Percentiles rank a stretch among this genome's conserved stretches.
Conservation (phyloP, 345 rosid genomes). For the Pugionium dolabratum region DNA sequence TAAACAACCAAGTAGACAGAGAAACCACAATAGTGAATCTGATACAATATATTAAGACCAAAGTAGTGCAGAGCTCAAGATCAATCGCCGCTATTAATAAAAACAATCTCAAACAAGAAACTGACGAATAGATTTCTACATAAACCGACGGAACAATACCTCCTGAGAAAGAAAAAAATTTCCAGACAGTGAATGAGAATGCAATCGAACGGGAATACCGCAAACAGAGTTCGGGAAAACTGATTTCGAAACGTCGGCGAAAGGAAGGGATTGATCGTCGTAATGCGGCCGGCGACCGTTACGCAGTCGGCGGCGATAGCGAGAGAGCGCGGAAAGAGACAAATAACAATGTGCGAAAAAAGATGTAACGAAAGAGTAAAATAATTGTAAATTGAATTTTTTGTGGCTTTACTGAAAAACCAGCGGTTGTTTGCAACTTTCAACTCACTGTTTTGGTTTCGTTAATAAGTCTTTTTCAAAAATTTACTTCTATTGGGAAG, state of each 20-base stretch:
- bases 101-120: slow-evolving; percentile 13
- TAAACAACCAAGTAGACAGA: slow-evolving; percentile 11
- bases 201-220: slow-evolving; percentile 24
- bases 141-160: slow-evolving; percentile 28
- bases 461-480: background rate
- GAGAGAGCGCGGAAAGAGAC: slow-evolving; percentile 42
- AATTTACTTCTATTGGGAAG: slow-evolving; percentile 11
- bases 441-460: slow-evolving; percentile 19
- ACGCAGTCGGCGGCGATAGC: slow-evolving; percentile 53
- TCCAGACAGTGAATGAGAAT: slow-evolving; percentile 22
- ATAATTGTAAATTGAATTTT: background rate
- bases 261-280: slow-evolving; percentile 34
- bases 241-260: slow-evolving; percentile 16
- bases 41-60: slow-evolving; percentile 15
- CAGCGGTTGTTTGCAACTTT: slow-evolving; percentile 27
- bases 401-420: slow-evolving; percentile 22
- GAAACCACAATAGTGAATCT: background rate
- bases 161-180: slow-evolving; percentile 10
- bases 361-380: no score
- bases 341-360: slow-evolving; percentile 1
- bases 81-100: slow-evolving; percentile 3
- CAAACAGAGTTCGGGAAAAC: background rate
- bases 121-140: slow-evolving; percentile 21
- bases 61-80: slow-evolving; percentile 14
- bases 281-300: slow-evolving; percentile 42